These are phyloP conservation scores for Knufia petricola DNA, from an alignment of 2,329 filamentous ascomycete genomes.

Conservation along the genomic window DNA sequence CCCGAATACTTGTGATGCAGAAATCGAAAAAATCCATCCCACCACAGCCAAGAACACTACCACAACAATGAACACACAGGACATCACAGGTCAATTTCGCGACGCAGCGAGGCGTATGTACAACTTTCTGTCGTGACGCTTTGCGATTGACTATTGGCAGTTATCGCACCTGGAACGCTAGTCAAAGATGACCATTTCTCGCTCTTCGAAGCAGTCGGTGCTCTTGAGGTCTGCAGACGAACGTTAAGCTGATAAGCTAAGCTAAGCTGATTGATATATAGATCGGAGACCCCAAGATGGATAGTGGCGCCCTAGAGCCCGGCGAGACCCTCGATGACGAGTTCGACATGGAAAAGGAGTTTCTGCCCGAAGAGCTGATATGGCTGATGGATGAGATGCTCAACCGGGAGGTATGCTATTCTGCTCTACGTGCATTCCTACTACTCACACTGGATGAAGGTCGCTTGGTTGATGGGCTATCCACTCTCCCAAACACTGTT, in stretches of 20 bases:
- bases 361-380: conserved; percentile 70
- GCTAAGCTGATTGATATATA: conserved; percentile 31
- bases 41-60: not conserved
- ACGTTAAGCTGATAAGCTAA: not conserved
- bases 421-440: not conserved
- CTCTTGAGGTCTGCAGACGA: conserved; percentile 44
- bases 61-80: conserved; percentile 33
- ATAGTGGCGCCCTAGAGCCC: conserved; percentile 72
- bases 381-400: conserved; percentile 92
- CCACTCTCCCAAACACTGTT: conserved; percentile 90
- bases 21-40: not conserved
- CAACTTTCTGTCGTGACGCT: conserved; percentile 9
- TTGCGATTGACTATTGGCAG: conserved; percentile 8
- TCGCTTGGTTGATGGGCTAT: conserved; percentile 95
- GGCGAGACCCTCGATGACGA: conserved; percentile 75
- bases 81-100: conserved; percentile 49
- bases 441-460: conserved; percentile 42
- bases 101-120: conserved; percentile 42
- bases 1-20: not conserved
- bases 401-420: conserved; percentile 65
- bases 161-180: conserved; percentile 57
- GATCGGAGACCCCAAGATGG: conserved; percentile 99
- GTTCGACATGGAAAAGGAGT: conserved; percentile 60
- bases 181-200: conserved; percentile 93
- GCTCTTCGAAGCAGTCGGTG: conserved; percentile 84